Percentiles rank a stretch among this genome's conserved stretches.
These are phyloP conservation scores for Incumbomyces lentus DNA, from an alignment of 2,329 filamentous ascomycete species.

Conservation along the genomic window DNA sequence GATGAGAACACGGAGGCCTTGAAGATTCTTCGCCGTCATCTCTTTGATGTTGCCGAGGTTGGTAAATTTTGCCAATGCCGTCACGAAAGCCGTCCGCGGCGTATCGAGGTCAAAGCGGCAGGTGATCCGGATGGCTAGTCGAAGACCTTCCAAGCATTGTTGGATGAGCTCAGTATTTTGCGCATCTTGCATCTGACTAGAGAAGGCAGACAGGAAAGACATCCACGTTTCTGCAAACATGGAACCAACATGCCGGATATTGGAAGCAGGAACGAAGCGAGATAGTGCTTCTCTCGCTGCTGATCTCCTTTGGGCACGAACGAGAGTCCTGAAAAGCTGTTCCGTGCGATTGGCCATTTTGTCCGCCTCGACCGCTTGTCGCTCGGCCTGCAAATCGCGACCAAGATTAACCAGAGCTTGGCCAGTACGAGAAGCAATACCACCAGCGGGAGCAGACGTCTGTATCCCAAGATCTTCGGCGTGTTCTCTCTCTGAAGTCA, in stretches of 20 bases:
- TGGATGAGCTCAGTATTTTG: conserved; percentile 88
- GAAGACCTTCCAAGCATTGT: conserved; percentile 89
- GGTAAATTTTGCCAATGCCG: conserved; percentile 82
- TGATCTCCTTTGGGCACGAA: conserved; percentile 78
- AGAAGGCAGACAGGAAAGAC: conserved; percentile 93
- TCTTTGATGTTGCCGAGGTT: conserved; percentile 93
- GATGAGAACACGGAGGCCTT: conserved; percentile 81
- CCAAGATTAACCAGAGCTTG: conserved; percentile 87
- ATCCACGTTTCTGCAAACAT: conserved; percentile 99
- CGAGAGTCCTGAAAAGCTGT: conserved; percentile 86
- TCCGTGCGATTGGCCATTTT: conserved; percentile 75
- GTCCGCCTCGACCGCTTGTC: conserved; percentile 88
- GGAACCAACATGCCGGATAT: conserved; percentile 85
- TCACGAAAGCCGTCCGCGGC: conserved; percentile 89
- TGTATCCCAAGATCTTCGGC: conserved; percentile 67
- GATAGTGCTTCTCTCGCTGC: conserved; percentile 56
- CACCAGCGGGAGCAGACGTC: conserved; percentile 48
- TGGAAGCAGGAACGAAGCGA: conserved; percentile 83
- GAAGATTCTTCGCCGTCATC: conserved; percentile 91
- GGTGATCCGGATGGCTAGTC: conserved; percentile 81
- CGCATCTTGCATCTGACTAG: conserved; percentile 83
- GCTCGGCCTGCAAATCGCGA: conserved; percentile 81
- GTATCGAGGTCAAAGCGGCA: conserved; percentile 89
- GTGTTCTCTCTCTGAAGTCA: conserved; percentile 82
- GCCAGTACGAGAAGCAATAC: conserved; percentile 71